Percentiles rank a stretch among this genome's conserved stretches.
Conservation (phyloP, 2,329 filamentous ascomycete genomes). For the Colletotrichum incanum region DNA sequence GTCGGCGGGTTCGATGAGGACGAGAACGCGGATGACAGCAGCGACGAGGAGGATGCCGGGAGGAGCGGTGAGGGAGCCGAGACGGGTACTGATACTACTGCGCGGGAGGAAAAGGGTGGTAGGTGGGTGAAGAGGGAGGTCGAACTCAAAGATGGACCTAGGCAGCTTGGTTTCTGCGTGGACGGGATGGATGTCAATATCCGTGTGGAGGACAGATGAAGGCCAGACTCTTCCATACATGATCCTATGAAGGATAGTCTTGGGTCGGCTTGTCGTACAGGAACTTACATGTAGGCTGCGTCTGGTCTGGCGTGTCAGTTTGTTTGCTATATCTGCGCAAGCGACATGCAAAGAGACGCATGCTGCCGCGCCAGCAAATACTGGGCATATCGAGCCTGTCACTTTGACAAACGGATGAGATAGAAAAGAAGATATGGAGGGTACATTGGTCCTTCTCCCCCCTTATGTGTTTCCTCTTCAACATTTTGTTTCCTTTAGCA, state of each 20-base stretch:
- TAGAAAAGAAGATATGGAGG: not conserved
- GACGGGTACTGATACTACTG: conserved; percentile 4
- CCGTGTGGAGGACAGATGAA: conserved; percentile 72
- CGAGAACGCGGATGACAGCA: conserved; percentile 64
- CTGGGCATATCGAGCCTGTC: not conserved
- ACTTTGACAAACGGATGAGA: not conserved
- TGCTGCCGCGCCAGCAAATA: conserved; percentile 25
- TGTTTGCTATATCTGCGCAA: conserved; percentile 19
- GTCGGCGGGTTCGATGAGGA: conserved; percentile 75
- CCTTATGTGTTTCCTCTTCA: not conserved
- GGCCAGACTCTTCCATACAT: not conserved
- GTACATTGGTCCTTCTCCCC: not conserved
- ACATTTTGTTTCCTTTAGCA: no score
- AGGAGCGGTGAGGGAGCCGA: conserved; percentile 46
- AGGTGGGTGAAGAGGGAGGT: conserved; percentile 85
- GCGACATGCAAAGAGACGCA: conserved; percentile 5
- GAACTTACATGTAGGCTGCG: conserved; percentile 6
- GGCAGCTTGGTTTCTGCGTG: conserved; percentile 87
- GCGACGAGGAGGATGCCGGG: conserved; percentile 64
- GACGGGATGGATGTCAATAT: conserved; percentile 81
- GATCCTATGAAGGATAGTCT: not conserved
- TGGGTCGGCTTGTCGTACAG: not conserved
- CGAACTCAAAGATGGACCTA: conserved; percentile 83
- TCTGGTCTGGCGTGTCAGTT: not conserved
- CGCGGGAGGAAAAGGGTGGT: conserved; percentile 56